Conservation (phyloP, 2,329 filamentous ascomycete species). For the Aspergillus luchuensis region DNA sequence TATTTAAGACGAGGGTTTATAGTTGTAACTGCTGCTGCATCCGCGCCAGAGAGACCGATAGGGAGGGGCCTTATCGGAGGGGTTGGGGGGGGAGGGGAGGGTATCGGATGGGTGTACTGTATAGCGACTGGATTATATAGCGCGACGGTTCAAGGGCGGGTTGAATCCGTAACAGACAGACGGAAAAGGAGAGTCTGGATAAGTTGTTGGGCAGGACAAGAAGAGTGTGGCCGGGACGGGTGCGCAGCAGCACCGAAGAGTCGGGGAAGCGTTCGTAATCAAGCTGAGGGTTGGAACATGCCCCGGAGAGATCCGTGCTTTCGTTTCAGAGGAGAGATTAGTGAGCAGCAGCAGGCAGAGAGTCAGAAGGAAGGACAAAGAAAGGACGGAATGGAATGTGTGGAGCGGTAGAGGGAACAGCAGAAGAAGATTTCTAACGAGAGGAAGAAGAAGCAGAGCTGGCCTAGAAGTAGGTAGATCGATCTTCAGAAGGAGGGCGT, state of each 20-base stretch:
- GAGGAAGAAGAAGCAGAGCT: too few relatives aligned
- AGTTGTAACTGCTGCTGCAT: slow-evolving; percentile 56
- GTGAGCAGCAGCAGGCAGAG: neutral
- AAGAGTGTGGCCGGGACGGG: neutral
- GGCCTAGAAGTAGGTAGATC: too few relatives aligned
- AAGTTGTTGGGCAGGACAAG: neutral
- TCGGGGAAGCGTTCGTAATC: neutral
- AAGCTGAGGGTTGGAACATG: slow-evolving; percentile 13
- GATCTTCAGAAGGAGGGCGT: too few relatives aligned
- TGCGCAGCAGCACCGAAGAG: neutral
- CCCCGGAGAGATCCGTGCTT: slow-evolving; percentile 35
- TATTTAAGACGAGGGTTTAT: slow-evolving; percentile 2
- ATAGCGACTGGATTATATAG: slow-evolving; percentile 1
- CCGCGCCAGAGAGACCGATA: slow-evolving; percentile 1
- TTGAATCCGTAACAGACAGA: neutral
- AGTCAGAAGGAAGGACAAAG: neutral
- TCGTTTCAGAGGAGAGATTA: slow-evolving; percentile 33
- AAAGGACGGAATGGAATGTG: neutral
- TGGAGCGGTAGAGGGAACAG: neutral
- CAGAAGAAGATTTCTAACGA: too few relatives aligned
- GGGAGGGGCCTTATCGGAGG: slow-evolving; percentile 16
- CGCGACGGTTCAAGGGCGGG: neutral
- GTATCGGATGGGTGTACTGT: neutral
- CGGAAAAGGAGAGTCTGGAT: neutral
- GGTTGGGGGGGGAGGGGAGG: slow-evolving; percentile 3